Conservation (phyloP, 306 rosid species). For the Rosa lucieae region DNA sequence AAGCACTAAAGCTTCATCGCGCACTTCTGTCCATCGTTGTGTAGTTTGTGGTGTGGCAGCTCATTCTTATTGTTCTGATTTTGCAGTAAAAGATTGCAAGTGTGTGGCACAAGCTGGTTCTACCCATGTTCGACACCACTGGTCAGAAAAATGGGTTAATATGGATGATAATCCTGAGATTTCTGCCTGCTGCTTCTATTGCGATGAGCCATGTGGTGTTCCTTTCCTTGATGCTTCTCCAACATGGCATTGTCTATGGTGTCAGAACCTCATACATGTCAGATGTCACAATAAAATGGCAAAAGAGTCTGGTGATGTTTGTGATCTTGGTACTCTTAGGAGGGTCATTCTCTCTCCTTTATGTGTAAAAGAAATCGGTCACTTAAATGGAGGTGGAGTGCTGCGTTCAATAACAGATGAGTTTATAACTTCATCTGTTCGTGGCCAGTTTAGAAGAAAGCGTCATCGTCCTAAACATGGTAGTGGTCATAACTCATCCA, state of each 20-base stretch:
- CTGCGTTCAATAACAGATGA: slow-evolving; percentile 39
- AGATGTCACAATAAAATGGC: slow-evolving; percentile 67
- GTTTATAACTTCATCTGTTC: slow-evolving; percentile 47
- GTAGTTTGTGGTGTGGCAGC: slow-evolving; percentile 81
- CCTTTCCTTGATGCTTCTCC: slow-evolving; percentile 78
- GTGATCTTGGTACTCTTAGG: slow-evolving; percentile 68
- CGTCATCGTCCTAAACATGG: slow-evolving; percentile 46
- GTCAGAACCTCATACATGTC: slow-evolving; percentile 79
- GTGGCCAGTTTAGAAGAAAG: slow-evolving; percentile 50
- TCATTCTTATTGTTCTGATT: slow-evolving; percentile 67
- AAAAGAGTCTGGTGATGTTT: slow-evolving; percentile 57
- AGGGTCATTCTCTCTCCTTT: slow-evolving; percentile 62
- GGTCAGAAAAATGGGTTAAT: slow-evolving; percentile 80
- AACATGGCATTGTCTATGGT: slow-evolving; percentile 81
- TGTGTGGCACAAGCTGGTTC: slow-evolving; percentile 76
- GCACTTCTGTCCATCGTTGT: slow-evolving; percentile 68
- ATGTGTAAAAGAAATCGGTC: slow-evolving; percentile 60
- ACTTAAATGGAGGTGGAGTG: slow-evolving; percentile 30
- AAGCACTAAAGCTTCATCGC: slow-evolving; percentile 46
- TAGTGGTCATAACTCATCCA: slow-evolving; percentile 30
- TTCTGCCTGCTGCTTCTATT: slow-evolving; percentile 59
- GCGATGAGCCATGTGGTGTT: slow-evolving; percentile 76
- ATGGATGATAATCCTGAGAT: slow-evolving; percentile 64
- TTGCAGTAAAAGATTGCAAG: slow-evolving; percentile 70
- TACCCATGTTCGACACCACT: slow-evolving; percentile 63